Evolutionary conservation across 2,329 filamentous ascomycete genomes (phyloP).

Genomic region (Ambrosiella beaveri): DNA sequence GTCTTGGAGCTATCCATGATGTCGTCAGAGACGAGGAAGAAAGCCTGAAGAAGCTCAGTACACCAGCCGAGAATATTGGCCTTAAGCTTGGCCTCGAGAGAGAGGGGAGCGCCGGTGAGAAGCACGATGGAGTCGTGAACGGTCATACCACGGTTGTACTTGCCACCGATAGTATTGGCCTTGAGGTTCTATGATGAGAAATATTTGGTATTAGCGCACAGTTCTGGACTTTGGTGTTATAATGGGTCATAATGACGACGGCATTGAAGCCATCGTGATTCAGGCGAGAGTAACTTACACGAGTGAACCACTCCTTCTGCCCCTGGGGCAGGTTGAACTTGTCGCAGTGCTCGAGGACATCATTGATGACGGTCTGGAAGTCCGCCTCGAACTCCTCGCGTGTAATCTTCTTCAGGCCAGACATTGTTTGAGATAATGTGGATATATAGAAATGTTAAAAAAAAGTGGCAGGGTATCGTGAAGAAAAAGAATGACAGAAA

Average conservation of each 20-base stretch:
- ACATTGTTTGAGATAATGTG: conserved; percentile 14
- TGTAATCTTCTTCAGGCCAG: conserved; percentile 54
- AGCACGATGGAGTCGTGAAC: conserved; percentile 80
- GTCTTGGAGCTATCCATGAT: conserved; percentile 97
- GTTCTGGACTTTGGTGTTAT: not conserved
- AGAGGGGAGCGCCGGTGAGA: conserved; percentile 54
- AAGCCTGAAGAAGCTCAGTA: conserved; percentile 94
- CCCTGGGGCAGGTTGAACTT: conserved; percentile 69
- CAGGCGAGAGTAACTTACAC: conserved; percentile 32
- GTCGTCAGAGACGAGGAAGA: conserved; percentile 96
- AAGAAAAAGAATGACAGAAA: not conserved
- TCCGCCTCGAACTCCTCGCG: conserved; percentile 78
- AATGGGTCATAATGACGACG: not conserved
- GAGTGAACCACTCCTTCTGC: conserved; percentile 73
- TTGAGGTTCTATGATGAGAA: conserved; percentile 48
- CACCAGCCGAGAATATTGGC: conserved; percentile 86
- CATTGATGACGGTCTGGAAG: conserved; percentile 71
- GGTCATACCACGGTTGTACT: conserved; percentile 98
- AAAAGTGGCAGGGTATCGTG: not conserved
- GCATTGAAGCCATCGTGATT: not conserved
- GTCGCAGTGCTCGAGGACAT: conserved; percentile 61
- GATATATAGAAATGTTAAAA: not conserved
- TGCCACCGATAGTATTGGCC: conserved; percentile 79
- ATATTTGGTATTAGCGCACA: not conserved
- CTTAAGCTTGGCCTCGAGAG: conserved; percentile 71